These are phyloP conservation scores for Citropsis articulata DNA, from an alignment of 345 rosid genomes.

Conservation along the genomic window DNA sequence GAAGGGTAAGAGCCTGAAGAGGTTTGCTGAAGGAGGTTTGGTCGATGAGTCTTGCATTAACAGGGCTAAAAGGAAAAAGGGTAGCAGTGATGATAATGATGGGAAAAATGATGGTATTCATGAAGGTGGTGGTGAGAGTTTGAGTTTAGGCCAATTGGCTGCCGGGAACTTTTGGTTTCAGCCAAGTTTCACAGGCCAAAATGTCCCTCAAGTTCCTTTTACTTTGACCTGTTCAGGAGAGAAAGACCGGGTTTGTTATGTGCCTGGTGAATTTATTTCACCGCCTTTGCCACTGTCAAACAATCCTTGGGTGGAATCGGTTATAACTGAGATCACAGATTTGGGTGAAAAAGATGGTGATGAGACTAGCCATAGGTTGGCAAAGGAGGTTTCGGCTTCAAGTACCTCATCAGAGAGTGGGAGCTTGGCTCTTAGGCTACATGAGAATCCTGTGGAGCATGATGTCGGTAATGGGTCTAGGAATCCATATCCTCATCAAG, in stretches of 20 bases:
- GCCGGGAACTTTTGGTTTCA: slow-evolving; percentile 72
- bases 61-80: slow-evolving; percentile 76
- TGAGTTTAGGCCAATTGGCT: slow-evolving; percentile 47
- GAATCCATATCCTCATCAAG: slow-evolving; percentile 42
- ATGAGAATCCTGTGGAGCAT: slow-evolving; percentile 41
- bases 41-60: slow-evolving; percentile 53
- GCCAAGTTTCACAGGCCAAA: slow-evolving; percentile 44
- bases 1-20: slow-evolving; percentile 74
- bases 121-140: slow-evolving; percentile 41
- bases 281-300: slow-evolving; percentile 60
- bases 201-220: slow-evolving; percentile 57
- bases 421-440: slow-evolving; percentile 49
- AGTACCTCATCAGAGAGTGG: slow-evolving; percentile 76
- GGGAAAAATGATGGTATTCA: slow-evolving; percentile 14
- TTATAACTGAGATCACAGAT: slow-evolving; percentile 67
- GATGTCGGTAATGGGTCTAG: slow-evolving; percentile 60
- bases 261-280: slow-evolving; percentile 63
- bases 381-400: slow-evolving; percentile 74
- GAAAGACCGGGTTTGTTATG: slow-evolving; percentile 68
- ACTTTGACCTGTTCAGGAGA: slow-evolving; percentile 67
- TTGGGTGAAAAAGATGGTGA: slow-evolving; percentile 62
- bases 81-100: slow-evolving; percentile 30
- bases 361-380: slow-evolving; percentile 56
- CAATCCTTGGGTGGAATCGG: slow-evolving; percentile 80
- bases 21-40: slow-evolving; percentile 61